phyloP scores from a whole-genome alignment of 2,329 filamentous ascomycete genomes.

The Lasiodiplodia gonubiensis region DNA sequence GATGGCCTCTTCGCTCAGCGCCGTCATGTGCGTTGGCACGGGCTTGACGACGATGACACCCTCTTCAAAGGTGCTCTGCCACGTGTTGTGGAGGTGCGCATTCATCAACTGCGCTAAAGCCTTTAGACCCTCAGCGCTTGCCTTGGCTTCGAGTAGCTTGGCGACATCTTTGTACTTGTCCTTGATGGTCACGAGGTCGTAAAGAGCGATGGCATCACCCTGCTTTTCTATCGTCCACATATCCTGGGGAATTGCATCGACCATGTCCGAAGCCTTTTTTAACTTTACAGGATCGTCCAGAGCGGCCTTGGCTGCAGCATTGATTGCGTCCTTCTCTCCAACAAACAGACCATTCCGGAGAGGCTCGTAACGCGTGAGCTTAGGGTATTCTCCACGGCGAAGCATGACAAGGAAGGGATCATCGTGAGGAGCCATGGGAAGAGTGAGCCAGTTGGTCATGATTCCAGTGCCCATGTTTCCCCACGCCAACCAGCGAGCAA shows the following conservation, averaged over 20 bases:
- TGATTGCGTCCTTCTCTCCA: constrained; percentile 63
- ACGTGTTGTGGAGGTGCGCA: constrained; percentile 81
- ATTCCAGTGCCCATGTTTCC: constrained; percentile 86
- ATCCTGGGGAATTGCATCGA: constrained; percentile 63
- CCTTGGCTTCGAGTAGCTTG: constrained; percentile 62
- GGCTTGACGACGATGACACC: constrained; percentile 86
- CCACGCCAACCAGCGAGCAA: constrained; percentile 92
- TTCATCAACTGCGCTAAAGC: constrained; percentile 78
- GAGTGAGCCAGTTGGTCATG: constrained; percentile 75
- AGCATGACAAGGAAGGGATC: constrained; percentile 75
- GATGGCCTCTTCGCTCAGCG: constrained; percentile 71
- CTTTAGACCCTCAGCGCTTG: constrained; percentile 64
- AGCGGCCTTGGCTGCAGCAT: constrained; percentile 50
- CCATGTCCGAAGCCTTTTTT: constrained; percentile 63
- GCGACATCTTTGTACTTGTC: constrained; percentile 71
- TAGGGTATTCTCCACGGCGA: constrained; percentile 75
- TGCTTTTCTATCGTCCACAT: constrained; percentile 69
- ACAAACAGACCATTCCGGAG: constrained; percentile 75
- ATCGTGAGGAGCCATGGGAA: constrained; percentile 81
- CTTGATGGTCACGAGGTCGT: constrained; percentile 67
- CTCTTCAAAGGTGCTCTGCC: constrained; percentile 73
- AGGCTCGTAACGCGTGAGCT: constrained; percentile 74
- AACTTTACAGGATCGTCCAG: constrained; percentile 48
- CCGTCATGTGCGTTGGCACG: constrained; percentile 73
- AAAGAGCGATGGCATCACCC: constrained; percentile 73